Evolutionary conservation across 2,329 filamentous ascomycete species (phyloP).

Genomic region (Oidium heveae): DNA sequence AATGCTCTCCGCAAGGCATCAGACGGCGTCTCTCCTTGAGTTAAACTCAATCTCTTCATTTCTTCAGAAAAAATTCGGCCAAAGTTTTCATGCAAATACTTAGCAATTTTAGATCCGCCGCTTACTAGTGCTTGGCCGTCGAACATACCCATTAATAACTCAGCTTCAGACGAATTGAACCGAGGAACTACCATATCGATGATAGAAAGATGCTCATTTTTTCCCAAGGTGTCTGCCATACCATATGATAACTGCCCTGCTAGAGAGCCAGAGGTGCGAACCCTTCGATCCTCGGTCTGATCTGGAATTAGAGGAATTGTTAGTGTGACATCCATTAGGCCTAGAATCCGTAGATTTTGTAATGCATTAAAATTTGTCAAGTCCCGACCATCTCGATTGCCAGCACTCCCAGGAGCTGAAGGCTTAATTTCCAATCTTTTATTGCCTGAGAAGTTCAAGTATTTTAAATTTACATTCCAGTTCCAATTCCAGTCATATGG

Average conservation of each 20-base stretch:
- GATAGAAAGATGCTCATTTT: slow-evolving; percentile 82
- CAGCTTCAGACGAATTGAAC: slow-evolving; percentile 71
- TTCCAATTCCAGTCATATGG: slow-evolving; percentile 99
- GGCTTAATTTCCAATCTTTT: slow-evolving; percentile 78
- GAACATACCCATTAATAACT: slow-evolving; percentile 83
- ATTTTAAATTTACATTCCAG: slow-evolving; percentile 82
- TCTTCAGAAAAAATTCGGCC: slow-evolving; percentile 63
- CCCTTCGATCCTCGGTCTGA: slow-evolving; percentile 80
- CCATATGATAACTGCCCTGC: slow-evolving; percentile 83
- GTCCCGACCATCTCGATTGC: slow-evolving; percentile 39
- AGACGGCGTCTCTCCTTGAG: slow-evolving; percentile 45
- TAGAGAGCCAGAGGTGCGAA: slow-evolving; percentile 85
- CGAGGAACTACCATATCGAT: slow-evolving; percentile 86
- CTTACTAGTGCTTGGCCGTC: slow-evolving; percentile 77
- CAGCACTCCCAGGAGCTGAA: slow-evolving; percentile 46
- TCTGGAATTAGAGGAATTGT: slow-evolving; percentile 85
- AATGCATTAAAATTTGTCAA: slow-evolving; percentile 78
- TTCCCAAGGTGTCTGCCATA: slow-evolving; percentile 88
- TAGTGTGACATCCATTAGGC: slow-evolving; percentile 92
- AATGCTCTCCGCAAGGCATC: slow-evolving; percentile 78
- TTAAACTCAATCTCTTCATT: slow-evolving; percentile 42
- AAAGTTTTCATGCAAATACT: slow-evolving; percentile 92
- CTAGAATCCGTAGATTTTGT: slow-evolving; percentile 60
- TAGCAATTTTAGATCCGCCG: slow-evolving; percentile 84
- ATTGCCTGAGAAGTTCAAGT: slow-evolving; percentile 89